These are phyloP conservation scores for Colletotrichum ledebouriae DNA, from an alignment of 2,329 filamentous ascomycete species.

Conservation along the genomic window DNA sequence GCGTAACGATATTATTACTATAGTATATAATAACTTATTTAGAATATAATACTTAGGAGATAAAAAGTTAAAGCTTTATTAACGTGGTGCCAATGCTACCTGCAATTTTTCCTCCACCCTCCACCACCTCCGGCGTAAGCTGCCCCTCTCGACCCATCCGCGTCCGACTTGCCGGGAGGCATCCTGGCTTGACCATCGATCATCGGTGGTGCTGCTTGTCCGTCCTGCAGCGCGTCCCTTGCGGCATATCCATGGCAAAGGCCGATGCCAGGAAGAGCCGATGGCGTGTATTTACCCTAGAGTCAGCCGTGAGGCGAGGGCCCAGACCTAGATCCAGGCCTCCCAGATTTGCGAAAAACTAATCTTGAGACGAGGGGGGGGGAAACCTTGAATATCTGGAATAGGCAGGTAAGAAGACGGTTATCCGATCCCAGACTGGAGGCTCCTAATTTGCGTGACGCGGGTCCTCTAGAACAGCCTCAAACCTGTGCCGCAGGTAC, in stretches of 20 bases:
- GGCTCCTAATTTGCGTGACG: conserved; percentile 19
- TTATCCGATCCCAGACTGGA: conserved; percentile 3
- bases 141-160: conserved; percentile 26
- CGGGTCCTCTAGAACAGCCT: conserved; percentile 1
- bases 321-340: background rate
- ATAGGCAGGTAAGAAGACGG: conserved; percentile 23
- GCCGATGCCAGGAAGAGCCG: background rate
- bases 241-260: conserved; percentile 1
- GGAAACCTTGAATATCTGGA: background rate
- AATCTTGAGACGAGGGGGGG: background rate
- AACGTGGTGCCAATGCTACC: conserved; percentile 28
- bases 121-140: conserved; percentile 2
- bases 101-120: conserved; percentile 13
- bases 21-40: too few relatives aligned
- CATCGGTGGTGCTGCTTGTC: background rate
- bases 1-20: too few relatives aligned
- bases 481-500: conserved; percentile 21
- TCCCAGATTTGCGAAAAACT: background rate
- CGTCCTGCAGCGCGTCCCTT: conserved; percentile 11
- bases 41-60: too few relatives aligned
- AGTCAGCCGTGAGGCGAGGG: background rate
- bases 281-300: background rate
- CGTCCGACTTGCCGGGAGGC: conserved; percentile 32
- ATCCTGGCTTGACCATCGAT: conserved; percentile 23
- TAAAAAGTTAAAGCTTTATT: too few relatives aligned